A percentile compares a stretch with the other conserved stretches of the same genome.
phyloP scores from a whole-genome alignment of 192 early-diverging fungal species.

The Backusella luteola region DNA sequence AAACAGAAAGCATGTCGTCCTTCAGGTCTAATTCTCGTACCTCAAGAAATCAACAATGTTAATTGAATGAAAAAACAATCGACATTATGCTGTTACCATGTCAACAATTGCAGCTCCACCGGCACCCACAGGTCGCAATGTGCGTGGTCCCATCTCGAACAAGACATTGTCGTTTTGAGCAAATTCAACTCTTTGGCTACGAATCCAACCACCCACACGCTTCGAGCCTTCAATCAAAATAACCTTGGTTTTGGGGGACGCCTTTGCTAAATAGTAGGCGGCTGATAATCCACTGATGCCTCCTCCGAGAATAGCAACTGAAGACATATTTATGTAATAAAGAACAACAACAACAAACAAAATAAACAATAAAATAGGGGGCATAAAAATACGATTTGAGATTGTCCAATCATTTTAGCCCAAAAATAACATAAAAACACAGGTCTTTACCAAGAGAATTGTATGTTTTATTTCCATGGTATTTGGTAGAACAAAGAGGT shows the following conservation, averaged over 20 bases:
- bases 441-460: background rate
- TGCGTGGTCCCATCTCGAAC: conserved; percentile 82
- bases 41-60: conserved; percentile 43
- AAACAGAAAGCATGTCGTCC: conserved; percentile 49
- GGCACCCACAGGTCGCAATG: conserved; percentile 69
- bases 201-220: conserved; percentile 87
- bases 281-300: conserved; percentile 88
- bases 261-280: conserved; percentile 72
- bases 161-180: conserved; percentile 44
- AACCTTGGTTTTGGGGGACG: conserved; percentile 50
- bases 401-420: background rate
- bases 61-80: background rate
- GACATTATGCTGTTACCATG: conserved; percentile 51
- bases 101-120: conserved; percentile 75
- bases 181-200: conserved; percentile 50
- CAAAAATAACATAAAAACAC: background rate
- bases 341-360: background rate
- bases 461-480: too few species aligned
- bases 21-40: conserved; percentile 41
- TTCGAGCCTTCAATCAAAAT: conserved; percentile 68
- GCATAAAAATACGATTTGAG: background rate
- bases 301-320: conserved; percentile 81
- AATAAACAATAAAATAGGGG: background rate
- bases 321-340: background rate
- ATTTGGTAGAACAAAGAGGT: background rate